Evolutionary conservation across 306 rosid genomes (phyloP), one percentile per base, ranked within the genome.

Genomic region (Neltuma alba): DNA sequence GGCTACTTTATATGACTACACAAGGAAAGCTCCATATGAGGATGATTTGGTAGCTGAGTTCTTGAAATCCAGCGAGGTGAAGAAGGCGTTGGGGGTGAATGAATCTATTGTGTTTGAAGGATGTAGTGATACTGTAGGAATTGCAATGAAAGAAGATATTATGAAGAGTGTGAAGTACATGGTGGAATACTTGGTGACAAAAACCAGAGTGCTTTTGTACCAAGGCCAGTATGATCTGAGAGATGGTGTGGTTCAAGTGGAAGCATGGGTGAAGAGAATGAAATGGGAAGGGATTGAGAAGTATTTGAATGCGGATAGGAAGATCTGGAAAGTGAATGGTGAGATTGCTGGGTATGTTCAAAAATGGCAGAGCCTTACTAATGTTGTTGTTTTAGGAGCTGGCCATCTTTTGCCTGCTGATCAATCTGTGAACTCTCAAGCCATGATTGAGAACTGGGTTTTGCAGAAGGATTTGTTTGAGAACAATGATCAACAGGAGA

Each of bases 381-480:
- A 92, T 45, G 96, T 72, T 84, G 85, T 89, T 36, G 96, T 92
- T 79, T 86, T 87, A 16, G 96, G 97, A 0, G 96, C 83, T 34
- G 96, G 97, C 0, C 96, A 94, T 92, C 88, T 92, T 78, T 69
- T 92, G 64, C 92, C 98, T n/a, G 9, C 85, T 3, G 96, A 94
- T 10, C 81, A 89, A 76, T 18, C 94, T 36, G 31, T 89, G 86
- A 84, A 80, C 28, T 85, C 98, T 33, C 97, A 92, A 66, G 89
- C 85, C 16, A 92, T 92, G 98, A 92, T 92, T 8, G 92, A 94
- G 79, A 93, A 84, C 11, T 94, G 97, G 97, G 91, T 94, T 72
- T 74, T 92, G 81, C 88, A 81, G 33, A 84, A 30, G 65, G 92
- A 87, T 11, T 44, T 84, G 38, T 94, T 90, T 86, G 58, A 47